These are phyloP conservation scores for Elaeis guineensis DNA, from an alignment of 176 grass and related monocot species.

Conservation along the genomic window DNA sequence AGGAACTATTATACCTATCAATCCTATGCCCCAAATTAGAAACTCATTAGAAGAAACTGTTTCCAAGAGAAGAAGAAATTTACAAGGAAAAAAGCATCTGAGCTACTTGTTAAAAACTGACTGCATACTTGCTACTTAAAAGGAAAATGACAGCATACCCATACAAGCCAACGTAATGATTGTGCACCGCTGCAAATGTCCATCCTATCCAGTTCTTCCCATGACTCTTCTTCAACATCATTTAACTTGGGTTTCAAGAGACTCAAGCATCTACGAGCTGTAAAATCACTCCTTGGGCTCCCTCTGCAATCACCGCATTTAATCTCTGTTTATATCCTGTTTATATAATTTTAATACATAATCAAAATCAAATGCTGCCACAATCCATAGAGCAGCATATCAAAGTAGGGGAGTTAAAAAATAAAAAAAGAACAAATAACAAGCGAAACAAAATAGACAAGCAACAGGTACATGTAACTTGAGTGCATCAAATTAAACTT, in stretches of 20 bases:
- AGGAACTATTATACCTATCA: no score
- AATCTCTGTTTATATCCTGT: constrained; percentile 29
- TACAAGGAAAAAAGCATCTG: no score
- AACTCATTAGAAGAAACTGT: no score
- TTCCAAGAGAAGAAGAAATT: no score
- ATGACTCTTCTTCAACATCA: constrained; percentile 75
- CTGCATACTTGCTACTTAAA: neutral
- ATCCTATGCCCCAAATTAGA: no score
- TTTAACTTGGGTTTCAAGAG: constrained; percentile 86
- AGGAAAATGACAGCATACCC: constrained; percentile 39
- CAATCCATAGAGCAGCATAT: neutral
- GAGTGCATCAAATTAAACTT: no score
- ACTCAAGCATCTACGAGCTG: constrained; percentile 56
- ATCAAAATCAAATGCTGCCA: constrained; percentile 17
- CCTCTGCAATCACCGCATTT: constrained; percentile 65
- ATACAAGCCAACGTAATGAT: constrained; percentile 78
- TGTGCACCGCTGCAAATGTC: constrained; percentile 58
- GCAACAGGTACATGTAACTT: no score
- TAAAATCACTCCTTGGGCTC: constrained; percentile 66
- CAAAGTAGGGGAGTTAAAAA: no score
- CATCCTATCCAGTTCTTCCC: constrained; percentile 79
- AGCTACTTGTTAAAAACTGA: no score
- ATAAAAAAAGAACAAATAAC: constrained; percentile 4
- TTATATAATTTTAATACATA: constrained; percentile 16
- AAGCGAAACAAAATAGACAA: neutral